Evolutionary conservation across 2,329 filamentous ascomycete species (phyloP).

Genomic region (Aureobasidium namibiae): DNA sequence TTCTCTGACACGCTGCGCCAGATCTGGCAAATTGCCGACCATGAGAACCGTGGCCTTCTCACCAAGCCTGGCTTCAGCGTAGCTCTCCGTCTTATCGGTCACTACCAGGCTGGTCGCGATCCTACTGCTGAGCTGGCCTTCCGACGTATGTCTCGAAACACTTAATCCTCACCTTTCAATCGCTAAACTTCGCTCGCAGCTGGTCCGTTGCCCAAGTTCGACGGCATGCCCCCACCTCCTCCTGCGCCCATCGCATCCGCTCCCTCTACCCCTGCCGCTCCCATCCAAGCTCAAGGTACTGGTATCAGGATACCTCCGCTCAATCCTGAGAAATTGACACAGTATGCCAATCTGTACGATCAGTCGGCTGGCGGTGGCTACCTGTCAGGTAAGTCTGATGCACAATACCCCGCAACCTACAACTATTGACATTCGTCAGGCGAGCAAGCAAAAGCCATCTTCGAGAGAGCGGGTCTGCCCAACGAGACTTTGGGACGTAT

Average conservation of each 20-base stretch:
- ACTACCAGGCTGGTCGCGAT: conserved; percentile 81
- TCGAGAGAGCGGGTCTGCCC: conserved; percentile 82
- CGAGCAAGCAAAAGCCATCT: conserved; percentile 85
- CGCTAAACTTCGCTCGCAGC: conserved; percentile 33
- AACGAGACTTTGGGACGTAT: conserved; percentile 90
- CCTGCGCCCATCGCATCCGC: conserved; percentile 15
- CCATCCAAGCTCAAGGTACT: conserved; percentile 33
- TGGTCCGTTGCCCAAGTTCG: conserved; percentile 86
- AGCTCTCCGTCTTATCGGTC: conserved; percentile 87
- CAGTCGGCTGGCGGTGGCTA: conserved; percentile 72
- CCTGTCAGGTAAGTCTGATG: conserved; percentile 50
- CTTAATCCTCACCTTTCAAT: neutral
- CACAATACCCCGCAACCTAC: neutral
- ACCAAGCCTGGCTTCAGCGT: conserved; percentile 90
- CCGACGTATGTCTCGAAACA: conserved; percentile 47
- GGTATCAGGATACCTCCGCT: conserved; percentile 78
- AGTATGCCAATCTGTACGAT: conserved; percentile 86
- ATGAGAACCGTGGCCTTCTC: conserved; percentile 87
- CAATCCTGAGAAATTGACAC: conserved; percentile 77
- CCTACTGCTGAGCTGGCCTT: conserved; percentile 75
- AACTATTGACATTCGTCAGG: conserved; percentile 38
- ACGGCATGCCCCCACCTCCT: conserved; percentile 54
- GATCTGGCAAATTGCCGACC: conserved; percentile 99
- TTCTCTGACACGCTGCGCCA: conserved; percentile 32
- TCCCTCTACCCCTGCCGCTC: conserved; percentile 28